These are phyloP conservation scores for Neonectria faginata DNA, from an alignment of 2,329 filamentous ascomycete species.

Conservation along the genomic window DNA sequence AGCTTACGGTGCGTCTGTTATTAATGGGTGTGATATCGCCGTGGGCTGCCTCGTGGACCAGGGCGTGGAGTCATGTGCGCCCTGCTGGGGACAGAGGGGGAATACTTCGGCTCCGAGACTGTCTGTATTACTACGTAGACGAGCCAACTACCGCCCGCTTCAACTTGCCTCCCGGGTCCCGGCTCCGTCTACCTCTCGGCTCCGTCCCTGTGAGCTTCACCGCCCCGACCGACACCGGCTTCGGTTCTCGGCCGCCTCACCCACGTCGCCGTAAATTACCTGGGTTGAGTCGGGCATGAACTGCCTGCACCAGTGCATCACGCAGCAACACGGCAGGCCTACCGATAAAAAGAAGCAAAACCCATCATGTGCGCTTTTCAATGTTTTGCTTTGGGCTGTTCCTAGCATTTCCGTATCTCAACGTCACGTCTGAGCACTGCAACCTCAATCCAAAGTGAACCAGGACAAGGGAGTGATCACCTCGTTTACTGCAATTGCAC, in stretches of 20 bases:
- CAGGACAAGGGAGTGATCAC: neutral
- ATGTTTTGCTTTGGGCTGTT: neutral
- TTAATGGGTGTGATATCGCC: slow-evolving; percentile 18
- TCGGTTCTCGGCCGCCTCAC: neutral
- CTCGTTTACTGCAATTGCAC: neutral
- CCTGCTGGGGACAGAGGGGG: too few relatives aligned
- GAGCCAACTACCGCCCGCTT: neutral
- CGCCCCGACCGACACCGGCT: neutral
- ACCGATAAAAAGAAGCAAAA: slow-evolving; percentile 3
- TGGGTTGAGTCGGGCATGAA: too few relatives aligned
- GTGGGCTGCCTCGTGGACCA: slow-evolving; percentile 9
- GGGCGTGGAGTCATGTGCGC: neutral
- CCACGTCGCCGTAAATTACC: neutral
- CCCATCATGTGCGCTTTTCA: neutral
- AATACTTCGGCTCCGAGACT: neutral
- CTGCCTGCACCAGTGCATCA: neutral
- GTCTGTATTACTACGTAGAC: too few relatives aligned
- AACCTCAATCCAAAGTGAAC: neutral
- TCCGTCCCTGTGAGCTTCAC: neutral
- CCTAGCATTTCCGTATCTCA: neutral
- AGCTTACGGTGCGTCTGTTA: slow-evolving; percentile 5
- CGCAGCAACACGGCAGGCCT: neutral
- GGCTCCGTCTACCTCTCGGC: neutral
- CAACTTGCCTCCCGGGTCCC: neutral
- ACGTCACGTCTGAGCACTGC: neutral